These are phyloP conservation scores for Oryza officinalis DNA, from an alignment of 176 grass and related monocot genomes.

Conservation along the genomic window DNA sequence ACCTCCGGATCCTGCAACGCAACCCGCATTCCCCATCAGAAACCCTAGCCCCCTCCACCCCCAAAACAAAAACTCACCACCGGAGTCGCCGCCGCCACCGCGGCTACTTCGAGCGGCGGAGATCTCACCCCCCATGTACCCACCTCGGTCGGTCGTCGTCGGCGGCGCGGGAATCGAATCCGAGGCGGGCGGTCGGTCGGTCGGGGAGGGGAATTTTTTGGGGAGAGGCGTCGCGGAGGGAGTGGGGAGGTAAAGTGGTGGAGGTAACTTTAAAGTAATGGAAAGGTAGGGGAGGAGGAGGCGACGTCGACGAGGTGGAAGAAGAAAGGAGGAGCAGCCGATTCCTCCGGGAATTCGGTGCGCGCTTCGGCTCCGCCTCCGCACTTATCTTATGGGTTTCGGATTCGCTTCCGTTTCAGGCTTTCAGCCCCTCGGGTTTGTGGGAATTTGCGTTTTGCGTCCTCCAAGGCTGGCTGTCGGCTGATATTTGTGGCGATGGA, in stretches of 20 bases:
- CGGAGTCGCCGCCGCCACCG: too few relatives aligned
- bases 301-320: background rate
- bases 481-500: too few relatives aligned
- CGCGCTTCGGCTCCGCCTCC: background rate
- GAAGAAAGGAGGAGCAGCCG: background rate
- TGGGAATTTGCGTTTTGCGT: background rate
- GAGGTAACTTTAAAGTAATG: conserved; percentile 23
- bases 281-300: background rate
- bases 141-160: background rate
- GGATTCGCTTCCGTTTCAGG: background rate
- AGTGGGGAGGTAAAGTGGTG: background rate
- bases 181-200: background rate
- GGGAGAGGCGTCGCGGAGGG: background rate
- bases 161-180: conserved; percentile 20
- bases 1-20: conserved; percentile 47
- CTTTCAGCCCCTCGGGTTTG: background rate
- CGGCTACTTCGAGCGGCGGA: background rate
- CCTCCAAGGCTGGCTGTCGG: too few relatives aligned
- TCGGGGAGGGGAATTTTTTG: conserved; percentile 19
- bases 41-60: conserved; percentile 41
- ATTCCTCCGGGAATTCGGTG: conserved; percentile 35
- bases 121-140: background rate
- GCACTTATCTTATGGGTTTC: background rate
- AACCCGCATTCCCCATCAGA: conserved; percentile 74
- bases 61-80: background rate